These are phyloP conservation scores for Avicennia marina DNA, from an alignment of 257 asterid genomes.

Conservation along the genomic window DNA sequence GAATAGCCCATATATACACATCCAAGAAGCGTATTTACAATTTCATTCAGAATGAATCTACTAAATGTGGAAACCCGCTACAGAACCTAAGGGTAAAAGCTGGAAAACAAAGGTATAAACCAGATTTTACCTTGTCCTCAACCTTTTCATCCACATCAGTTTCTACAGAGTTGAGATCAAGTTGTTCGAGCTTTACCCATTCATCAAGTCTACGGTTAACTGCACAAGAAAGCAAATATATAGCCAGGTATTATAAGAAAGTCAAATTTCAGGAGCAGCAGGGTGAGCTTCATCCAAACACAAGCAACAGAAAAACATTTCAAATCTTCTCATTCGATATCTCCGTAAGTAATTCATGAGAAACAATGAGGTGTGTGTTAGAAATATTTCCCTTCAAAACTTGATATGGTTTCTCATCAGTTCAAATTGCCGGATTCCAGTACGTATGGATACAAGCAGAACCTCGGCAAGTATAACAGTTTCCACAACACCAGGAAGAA, in stretches of 20 bases:
- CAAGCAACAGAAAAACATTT: neutral
- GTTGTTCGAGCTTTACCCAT: constrained; percentile 91
- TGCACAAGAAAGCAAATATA: constrained; percentile 28
- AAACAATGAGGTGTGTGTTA: too few relatives aligned
- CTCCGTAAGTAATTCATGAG: too few relatives aligned
- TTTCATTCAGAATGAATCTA: neutral
- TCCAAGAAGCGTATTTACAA: neutral
- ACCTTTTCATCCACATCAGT: constrained; percentile 93
- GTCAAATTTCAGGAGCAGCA: too few relatives aligned
- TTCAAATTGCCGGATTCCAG: neutral
- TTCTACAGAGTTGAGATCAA: constrained; percentile 92
- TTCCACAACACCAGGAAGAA: neutral
- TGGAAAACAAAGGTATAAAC: constrained; percentile 4
- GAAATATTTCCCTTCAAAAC: neutral
- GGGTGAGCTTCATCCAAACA: too few relatives aligned
- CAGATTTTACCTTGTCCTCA: constrained; percentile 78
- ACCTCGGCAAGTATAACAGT: neutral
- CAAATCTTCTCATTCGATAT: too few relatives aligned
- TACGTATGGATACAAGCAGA: neutral
- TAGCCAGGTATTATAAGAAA: neutral
- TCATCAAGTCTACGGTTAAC: constrained; percentile 97
- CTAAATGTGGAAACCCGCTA: neutral
- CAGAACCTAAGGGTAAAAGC: neutral
- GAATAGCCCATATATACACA: too few relatives aligned
- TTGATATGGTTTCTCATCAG: neutral